Conservation (phyloP, 441 rosid species). For the Sinapis alba region DNA sequence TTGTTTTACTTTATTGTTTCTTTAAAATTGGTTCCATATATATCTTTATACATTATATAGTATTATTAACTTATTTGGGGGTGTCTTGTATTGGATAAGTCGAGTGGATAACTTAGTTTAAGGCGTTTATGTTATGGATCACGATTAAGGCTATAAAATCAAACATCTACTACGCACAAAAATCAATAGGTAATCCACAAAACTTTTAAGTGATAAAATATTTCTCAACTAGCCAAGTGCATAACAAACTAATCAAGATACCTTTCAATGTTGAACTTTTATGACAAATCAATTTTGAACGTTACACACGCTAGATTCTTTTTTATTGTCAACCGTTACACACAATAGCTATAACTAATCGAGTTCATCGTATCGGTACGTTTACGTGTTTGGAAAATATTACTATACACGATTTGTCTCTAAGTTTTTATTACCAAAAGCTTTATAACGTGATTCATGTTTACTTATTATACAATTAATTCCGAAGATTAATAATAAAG, state of each 20-base stretch:
- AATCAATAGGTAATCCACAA: neutral
- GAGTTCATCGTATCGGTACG: neutral
- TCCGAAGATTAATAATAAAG: neutral
- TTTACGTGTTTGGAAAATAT: neutral
- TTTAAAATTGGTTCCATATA: conserved; percentile 6
- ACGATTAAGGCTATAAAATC: neutral
- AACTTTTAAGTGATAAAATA: neutral
- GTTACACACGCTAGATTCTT: neutral
- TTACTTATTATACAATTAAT: neutral
- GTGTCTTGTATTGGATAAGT: conserved; percentile 1
- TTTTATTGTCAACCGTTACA: neutral
- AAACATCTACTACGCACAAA: neutral
- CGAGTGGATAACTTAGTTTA: neutral
- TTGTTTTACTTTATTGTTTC: neutral
- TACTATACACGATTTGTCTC: neutral
- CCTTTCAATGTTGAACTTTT: too few relatives aligned
- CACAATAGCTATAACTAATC: neutral
- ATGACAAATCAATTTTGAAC: conserved; percentile 1
- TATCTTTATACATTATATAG: neutral
- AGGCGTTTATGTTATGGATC: neutral
- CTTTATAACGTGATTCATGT: neutral
- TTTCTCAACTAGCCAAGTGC: conserved; percentile 14
- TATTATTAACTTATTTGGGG: neutral
- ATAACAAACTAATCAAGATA: neutral
- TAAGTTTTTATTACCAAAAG: neutral